Conservation (phyloP, 192 early-diverging fungal species). For the Phycomyces nitens region DNA sequence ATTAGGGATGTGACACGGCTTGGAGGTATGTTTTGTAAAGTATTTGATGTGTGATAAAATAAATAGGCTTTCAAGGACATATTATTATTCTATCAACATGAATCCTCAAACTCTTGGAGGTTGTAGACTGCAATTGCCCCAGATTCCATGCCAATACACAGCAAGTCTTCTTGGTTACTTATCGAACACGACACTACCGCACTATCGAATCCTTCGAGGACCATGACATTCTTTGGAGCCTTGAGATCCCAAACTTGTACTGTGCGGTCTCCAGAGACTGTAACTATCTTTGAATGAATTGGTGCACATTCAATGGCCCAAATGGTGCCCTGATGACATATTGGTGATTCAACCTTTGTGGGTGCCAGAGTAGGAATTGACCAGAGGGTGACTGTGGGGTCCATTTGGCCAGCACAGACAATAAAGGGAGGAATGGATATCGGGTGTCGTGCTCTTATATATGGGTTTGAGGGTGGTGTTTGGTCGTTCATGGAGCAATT, state of each 20-base stretch:
- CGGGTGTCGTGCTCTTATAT: not conserved
- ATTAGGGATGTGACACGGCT: too few species aligned
- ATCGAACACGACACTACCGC: constrained; percentile 8
- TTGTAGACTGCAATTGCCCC: constrained; percentile 13
- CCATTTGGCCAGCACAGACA: not conserved
- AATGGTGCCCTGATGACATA: constrained; percentile 9
- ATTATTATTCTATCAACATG: too few species aligned
- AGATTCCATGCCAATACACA: constrained; percentile 17
- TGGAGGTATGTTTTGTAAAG: too few species aligned
- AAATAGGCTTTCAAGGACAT: too few species aligned
- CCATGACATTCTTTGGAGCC: not conserved
- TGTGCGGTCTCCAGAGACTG: constrained; percentile 13
- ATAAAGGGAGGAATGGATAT: constrained; percentile 16
- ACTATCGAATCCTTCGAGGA: constrained; percentile 19
- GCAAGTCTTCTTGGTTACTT: constrained; percentile 4
- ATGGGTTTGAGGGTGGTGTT: not conserved
- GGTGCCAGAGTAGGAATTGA: constrained; percentile 10
- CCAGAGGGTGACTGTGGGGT: constrained; percentile 3
- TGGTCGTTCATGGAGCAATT: not conserved
- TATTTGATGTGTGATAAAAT: too few species aligned
- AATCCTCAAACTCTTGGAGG: constrained; percentile 11
- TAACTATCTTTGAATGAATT: constrained; percentile 17
- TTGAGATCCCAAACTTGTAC: constrained; percentile 16
- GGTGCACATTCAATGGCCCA: constrained; percentile 12
- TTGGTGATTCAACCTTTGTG: constrained; percentile 15